Evolutionary conservation across 345 rosid species (phyloP).

Genomic region (Zanthoxylum bungeanum): DNA sequence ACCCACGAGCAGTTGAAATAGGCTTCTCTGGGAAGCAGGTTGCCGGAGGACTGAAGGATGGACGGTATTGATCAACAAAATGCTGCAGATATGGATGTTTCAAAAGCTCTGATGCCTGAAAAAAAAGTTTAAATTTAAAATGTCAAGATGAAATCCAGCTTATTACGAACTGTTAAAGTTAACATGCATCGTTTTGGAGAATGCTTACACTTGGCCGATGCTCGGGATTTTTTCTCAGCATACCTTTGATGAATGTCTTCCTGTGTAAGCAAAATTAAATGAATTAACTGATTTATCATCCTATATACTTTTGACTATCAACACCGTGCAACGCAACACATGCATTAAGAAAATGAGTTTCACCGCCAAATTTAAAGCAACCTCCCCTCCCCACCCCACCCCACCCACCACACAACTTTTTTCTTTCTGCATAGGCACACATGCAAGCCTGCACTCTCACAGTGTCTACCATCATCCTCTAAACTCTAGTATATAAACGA

Average conservation of each 20-base stretch:
- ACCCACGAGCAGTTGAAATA: slow-evolving; percentile 34
- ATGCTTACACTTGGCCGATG: slow-evolving; percentile 89
- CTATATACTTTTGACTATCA: background rate
- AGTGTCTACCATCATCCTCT: background rate
- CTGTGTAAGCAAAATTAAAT: slow-evolving; percentile 35
- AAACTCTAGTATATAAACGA: background rate
- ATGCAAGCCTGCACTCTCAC: background rate
- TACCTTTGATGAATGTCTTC: slow-evolving; percentile 85
- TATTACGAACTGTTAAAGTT: slow-evolving; percentile 16
- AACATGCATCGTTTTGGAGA: slow-evolving; percentile 12
- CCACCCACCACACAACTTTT: background rate
- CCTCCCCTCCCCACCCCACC: too few relatives aligned
- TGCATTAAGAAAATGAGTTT: background rate
- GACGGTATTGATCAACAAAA: slow-evolving; percentile 77
- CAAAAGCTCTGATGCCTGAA: slow-evolving; percentile 88
- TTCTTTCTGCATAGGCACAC: background rate
- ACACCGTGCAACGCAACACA: slow-evolving; percentile 3
- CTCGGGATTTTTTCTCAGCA: slow-evolving; percentile 96
- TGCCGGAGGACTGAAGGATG: slow-evolving; percentile 41
- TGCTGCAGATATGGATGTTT: slow-evolving; percentile 97
- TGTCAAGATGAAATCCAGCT: slow-evolving; percentile 18
- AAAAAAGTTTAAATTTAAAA: slow-evolving; percentile 18
- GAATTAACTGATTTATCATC: slow-evolving; percentile 20
- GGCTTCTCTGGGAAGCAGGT: slow-evolving; percentile 54
- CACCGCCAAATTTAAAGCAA: background rate